These are phyloP conservation scores for Mycena latifolia DNA, from an alignment of 768 basidiomycete genomes.

Conservation along the genomic window DNA sequence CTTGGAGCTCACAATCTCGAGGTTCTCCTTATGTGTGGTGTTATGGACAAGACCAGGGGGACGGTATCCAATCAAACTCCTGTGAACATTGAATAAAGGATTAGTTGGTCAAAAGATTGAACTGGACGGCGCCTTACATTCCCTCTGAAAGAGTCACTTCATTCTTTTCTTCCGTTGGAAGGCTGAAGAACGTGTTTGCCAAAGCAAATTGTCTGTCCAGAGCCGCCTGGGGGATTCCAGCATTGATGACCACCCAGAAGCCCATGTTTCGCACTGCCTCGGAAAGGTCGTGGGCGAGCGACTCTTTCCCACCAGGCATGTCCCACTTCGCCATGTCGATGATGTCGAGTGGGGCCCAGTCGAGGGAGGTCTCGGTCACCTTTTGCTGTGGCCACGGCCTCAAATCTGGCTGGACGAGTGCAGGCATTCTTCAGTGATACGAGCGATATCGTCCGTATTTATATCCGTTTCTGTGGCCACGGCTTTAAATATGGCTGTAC, in stretches of 20 bases:
- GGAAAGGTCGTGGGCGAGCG: slow-evolving; percentile 47
- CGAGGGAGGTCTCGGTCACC: slow-evolving; percentile 42
- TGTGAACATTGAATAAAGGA: not conserved
- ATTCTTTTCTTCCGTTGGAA: slow-evolving; percentile 48
- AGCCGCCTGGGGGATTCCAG: slow-evolving; percentile 53
- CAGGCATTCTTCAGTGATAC: too few species aligned
- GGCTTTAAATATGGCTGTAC: slow-evolving; percentile 14
- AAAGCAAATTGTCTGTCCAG: slow-evolving; percentile 49
- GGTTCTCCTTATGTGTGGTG: slow-evolving; percentile 50
- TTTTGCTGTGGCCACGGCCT: slow-evolving; percentile 28
- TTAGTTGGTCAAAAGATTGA: too few species aligned
- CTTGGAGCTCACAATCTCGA: slow-evolving; percentile 40
- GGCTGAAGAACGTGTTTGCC: slow-evolving; percentile 50
- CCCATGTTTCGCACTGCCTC: slow-evolving; percentile 53
- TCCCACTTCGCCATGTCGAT: slow-evolving; percentile 52
- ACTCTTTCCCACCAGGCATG: slow-evolving; percentile 43
- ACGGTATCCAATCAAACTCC: slow-evolving; percentile 49
- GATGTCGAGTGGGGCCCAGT: slow-evolving; percentile 50
- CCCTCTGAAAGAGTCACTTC: slow-evolving; percentile 45
- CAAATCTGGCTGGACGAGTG: slow-evolving; percentile 15
- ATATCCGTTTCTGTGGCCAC: too few species aligned
- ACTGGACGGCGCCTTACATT: slow-evolving; percentile 36
- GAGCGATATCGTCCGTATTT: too few species aligned
- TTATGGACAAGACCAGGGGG: slow-evolving; percentile 46
- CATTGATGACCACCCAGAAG: slow-evolving; percentile 55